phyloP scores from a whole-genome alignment of 2,329 filamentous ascomycete species.

The Diaporthe longicolla region DNA sequence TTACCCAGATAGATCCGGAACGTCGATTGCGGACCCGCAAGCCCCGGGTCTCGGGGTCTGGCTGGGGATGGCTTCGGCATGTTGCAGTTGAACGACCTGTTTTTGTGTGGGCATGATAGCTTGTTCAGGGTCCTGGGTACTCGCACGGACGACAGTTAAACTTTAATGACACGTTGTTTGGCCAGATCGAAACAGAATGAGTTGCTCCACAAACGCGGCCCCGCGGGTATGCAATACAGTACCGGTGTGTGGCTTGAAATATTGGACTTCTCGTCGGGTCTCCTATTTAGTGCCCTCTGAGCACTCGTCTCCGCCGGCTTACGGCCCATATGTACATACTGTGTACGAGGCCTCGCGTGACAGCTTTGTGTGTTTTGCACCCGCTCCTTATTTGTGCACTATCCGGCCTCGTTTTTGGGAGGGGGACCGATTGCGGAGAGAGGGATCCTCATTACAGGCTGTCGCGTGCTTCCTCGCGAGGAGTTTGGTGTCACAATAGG shows the following conservation, averaged over 20 bases:
- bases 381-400: background rate
- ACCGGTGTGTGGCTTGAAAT: conserved; percentile 15
- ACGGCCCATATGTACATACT: background rate
- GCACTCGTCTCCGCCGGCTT: background rate
- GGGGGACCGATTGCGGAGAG: conserved; percentile 7
- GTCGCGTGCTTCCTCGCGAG: conserved; percentile 1
- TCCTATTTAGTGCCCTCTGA: background rate
- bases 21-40: conserved; percentile 25
- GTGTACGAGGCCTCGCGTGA: background rate
- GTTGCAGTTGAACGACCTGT: background rate
- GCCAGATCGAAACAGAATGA: conserved; percentile 19
- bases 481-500: background rate
- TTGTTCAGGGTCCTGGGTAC: background rate
- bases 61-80: background rate
- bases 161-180: conserved; percentile 22
- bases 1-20: conserved; percentile 2
- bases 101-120: background rate
- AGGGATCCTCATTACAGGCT: background rate
- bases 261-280: background rate
- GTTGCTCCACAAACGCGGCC: conserved; percentile 14
- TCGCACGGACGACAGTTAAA: conserved; percentile 26
- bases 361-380: background rate
- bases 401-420: background rate
- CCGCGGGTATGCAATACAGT: conserved; percentile 1
- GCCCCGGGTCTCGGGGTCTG: conserved; percentile 28